phyloP scores from a whole-genome alignment of 805 yeast species.

The Candida nemodendra region DNA sequence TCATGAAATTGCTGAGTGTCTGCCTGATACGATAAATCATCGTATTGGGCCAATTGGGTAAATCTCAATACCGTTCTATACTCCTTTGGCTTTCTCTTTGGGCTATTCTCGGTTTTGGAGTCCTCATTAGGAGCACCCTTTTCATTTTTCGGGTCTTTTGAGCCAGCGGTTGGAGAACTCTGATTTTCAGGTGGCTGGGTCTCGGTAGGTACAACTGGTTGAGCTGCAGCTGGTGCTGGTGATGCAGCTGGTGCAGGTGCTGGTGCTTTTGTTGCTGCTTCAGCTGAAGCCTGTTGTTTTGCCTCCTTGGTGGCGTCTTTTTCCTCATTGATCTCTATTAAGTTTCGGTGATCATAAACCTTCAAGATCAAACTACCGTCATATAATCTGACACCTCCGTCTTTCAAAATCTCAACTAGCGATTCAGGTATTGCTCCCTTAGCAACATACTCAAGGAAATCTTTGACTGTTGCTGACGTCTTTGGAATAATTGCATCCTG shows the following conservation, averaged over 20 bases:
- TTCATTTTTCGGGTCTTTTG: conserved; percentile 1
- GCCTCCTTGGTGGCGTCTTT: conserved; percentile 5
- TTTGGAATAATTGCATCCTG: conserved; percentile 86
- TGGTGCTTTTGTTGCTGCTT: neutral
- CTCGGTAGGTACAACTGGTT: neutral
- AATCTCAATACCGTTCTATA: conserved; percentile 79
- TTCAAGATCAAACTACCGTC: conserved; percentile 89
- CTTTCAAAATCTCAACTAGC: conserved; percentile 83
- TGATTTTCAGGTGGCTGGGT: neutral
- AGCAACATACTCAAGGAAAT: conserved; percentile 76
- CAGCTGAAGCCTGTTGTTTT: conserved; percentile 6
- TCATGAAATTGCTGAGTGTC: conserved; percentile 81
- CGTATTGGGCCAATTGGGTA: conserved; percentile 75
- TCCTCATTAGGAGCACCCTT: conserved; percentile 5
- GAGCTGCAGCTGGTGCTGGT: neutral
- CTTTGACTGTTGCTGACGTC: conserved; percentile 71
- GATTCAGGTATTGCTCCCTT: conserved; percentile 85
- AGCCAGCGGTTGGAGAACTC: neutral
- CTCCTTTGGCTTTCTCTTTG: conserved; percentile 56
- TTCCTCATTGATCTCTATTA: conserved; percentile 19
- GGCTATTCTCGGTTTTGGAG: conserved; percentile 9
- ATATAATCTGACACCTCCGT: conserved; percentile 78
- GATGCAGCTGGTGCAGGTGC: conserved; percentile 1
- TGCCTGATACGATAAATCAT: conserved; percentile 80
- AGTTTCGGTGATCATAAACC: conserved; percentile 79